phyloP scores from a whole-genome alignment of 2,329 filamentous ascomycete species.

The Thelonectria blattea region DNA sequence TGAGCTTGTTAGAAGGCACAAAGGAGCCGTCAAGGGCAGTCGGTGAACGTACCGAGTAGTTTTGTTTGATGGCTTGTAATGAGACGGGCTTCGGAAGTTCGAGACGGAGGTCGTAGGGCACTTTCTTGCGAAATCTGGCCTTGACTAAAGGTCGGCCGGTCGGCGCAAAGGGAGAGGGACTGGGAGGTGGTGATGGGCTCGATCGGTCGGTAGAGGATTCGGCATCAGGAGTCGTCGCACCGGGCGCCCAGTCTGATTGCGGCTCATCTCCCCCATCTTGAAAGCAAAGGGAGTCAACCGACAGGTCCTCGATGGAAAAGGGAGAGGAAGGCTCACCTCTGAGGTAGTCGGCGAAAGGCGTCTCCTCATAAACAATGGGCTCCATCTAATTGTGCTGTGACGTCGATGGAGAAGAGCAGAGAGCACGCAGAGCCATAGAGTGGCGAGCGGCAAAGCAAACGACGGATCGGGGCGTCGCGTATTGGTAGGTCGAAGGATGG shows the following conservation, averaged over 20 bases:
- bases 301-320: background rate
- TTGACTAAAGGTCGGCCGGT: constrained; percentile 61
- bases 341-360: constrained; percentile 87
- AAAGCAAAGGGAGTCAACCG: background rate
- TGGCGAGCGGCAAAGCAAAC: constrained; percentile 19
- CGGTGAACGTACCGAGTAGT: constrained; percentile 55
- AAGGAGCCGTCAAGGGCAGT: background rate
- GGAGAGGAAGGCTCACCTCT: constrained; percentile 65
- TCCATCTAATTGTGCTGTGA: constrained; percentile 64
- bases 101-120: constrained; percentile 52
- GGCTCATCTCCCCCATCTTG: constrained; percentile 57
- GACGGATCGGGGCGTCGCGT: constrained; percentile 5
- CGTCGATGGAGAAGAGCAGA: constrained; percentile 36
- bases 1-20: constrained; percentile 14
- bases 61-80: constrained; percentile 54
- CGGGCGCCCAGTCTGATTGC: constrained; percentile 54
- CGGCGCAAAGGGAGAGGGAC: constrained; percentile 61
- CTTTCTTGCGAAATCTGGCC: constrained; percentile 58
- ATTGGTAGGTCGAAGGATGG: background rate
- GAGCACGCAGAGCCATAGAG: constrained; percentile 42
- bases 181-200: constrained; percentile 54
- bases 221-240: constrained; percentile 44
- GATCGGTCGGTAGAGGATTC: constrained; percentile 41
- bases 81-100: constrained; percentile 46
- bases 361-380: constrained; percentile 83